These are phyloP conservation scores for Calonectria pauciramosa DNA, from an alignment of 2,329 filamentous ascomycete species.

Conservation along the genomic window DNA sequence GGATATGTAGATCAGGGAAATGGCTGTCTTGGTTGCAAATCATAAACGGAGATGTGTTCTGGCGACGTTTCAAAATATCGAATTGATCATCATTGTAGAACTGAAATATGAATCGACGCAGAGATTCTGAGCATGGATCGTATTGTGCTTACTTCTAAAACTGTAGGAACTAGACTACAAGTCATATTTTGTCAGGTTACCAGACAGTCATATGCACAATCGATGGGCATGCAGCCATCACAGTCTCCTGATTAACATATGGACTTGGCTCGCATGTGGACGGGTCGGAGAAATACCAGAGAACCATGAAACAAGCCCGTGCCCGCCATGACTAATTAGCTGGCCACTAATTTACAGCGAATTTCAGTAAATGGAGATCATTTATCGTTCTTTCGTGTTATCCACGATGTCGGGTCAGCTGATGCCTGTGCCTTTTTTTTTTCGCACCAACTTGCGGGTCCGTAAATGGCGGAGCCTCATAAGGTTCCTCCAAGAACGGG, in stretches of 20 bases:
- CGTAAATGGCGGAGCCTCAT: neutral
- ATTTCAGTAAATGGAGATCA: neutral
- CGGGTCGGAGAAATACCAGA: neutral
- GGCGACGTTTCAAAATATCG: neutral
- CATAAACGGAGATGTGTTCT: neutral
- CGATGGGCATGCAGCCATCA: neutral
- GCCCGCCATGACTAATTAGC: neutral
- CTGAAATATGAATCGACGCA: neutral
- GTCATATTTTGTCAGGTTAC: neutral
- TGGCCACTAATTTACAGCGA: neutral
- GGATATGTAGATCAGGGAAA: neutral
- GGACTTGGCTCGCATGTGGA: neutral
- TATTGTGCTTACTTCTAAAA: neutral
- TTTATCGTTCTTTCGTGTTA: neutral
- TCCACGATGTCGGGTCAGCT: neutral
- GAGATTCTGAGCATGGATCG: neutral
- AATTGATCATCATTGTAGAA: neutral
- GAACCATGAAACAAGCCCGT: neutral
- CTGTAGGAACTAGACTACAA: neutral
- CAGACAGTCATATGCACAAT: neutral
- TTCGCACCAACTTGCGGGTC: neutral
- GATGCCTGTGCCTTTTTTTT: neutral
- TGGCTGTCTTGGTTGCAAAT: neutral
- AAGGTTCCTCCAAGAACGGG: constrained; percentile 12
- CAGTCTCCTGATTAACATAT: neutral